Evolutionary conservation across 2,329 filamentous ascomycete genomes (phyloP), one percentile per base, ranked within the genome.

Genomic region (Penicillium sclerotigenum): DNA sequence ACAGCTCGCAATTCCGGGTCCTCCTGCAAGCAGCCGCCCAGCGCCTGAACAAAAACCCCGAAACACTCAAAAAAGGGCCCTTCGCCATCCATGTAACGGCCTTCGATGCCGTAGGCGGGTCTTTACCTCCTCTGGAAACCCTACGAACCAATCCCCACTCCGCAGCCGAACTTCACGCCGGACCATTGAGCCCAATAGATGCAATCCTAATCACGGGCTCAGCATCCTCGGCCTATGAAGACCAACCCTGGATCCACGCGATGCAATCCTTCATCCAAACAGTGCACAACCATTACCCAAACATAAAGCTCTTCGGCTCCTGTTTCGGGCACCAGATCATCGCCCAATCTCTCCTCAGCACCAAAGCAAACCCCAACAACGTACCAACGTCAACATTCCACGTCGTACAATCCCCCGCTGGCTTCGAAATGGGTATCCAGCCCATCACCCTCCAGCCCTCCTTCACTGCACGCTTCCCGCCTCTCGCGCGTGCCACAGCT

Each of bases 241-340:
- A 56, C 7, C 41, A 58, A 6, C 59, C 63, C 2, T 72, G 70
- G 70, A 69, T 72, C 33, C 43, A 33, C 5, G 24, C 33, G 0
- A 57, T 71, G 22, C 49, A 64, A 34, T 47, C 55, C 0, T 71
- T 63, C 51, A 62, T 71, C 10, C 58, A 62, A 33, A 64, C 47
- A 1, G 67, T 71, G 3, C 59, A 67, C 42, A 42, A 16, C 4
- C 16, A 62, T 0, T 71, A 63, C 42, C 69, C 70, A 3, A 40
- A 58, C 4, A 63, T 71, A 13, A 69, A 66, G 51, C 61, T 71
- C n/a, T 66, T 72, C 47, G 70, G 70, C 3, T 69, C 70, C 4
- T 72, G 70, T 59, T 72, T 70, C 49, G 70, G 70, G 0, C 70
- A 72, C 47, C 69, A 72, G 41, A 40, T 72, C 20, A 63, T 72